Conservation (phyloP, 768 basidiomycete species). For the Pluteus cervinus region DNA sequence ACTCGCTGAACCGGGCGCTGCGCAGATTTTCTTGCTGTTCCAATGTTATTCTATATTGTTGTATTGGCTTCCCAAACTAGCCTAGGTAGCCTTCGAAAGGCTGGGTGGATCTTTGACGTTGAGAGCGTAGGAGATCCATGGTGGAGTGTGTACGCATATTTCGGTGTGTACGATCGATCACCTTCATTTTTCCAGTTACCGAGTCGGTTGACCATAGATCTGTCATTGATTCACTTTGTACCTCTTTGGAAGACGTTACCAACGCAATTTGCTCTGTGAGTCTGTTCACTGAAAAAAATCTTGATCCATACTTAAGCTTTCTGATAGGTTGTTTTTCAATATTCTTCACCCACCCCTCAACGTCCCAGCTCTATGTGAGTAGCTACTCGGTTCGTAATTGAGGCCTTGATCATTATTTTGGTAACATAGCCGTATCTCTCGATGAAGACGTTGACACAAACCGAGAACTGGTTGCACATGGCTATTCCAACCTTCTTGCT, state of each 20-base stretch:
- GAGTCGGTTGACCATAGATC: constrained; percentile 37
- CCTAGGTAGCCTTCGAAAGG: constrained; percentile 48
- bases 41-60: constrained; percentile 77
- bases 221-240: constrained; percentile 48
- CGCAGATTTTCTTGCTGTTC: constrained; percentile 76
- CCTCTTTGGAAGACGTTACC: constrained; percentile 82
- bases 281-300: constrained; percentile 7
- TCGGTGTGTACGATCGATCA: constrained; percentile 41
- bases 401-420: background rate
- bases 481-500: constrained; percentile 82
- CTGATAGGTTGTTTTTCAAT: constrained; percentile 69
- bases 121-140: constrained; percentile 38
- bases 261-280: constrained; percentile 88
- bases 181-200: background rate
- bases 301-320: background rate
- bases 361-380: constrained; percentile 78
- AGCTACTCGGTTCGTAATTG: background rate
- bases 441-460: constrained; percentile 87
- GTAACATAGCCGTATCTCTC: constrained; percentile 68
- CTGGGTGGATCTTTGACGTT: constrained; percentile 88
- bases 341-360: constrained; percentile 82
- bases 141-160: constrained; percentile 84
- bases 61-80: constrained; percentile 59
- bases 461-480: constrained; percentile 88
- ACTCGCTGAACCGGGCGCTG: background rate